Conservation (phyloP, 2,329 filamentous ascomycete species). For the Penicillium brevicompactum region DNA sequence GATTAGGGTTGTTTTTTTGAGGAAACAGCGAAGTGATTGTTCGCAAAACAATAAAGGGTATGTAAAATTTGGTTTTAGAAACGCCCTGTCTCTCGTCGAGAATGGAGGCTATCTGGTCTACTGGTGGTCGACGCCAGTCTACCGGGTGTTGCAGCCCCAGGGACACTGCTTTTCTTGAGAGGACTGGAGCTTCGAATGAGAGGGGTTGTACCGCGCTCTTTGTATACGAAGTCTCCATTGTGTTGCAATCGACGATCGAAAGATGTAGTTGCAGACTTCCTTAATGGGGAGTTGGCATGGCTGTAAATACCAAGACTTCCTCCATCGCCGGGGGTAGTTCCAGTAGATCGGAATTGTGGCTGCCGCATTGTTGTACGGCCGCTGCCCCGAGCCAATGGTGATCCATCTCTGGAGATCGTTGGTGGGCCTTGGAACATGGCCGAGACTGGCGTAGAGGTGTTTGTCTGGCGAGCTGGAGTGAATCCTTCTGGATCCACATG, state of each 20-base stretch:
- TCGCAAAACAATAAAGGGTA: not conserved
- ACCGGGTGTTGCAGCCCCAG: conserved; percentile 35
- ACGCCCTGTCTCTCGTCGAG: conserved; percentile 33
- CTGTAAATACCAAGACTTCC: conserved; percentile 79
- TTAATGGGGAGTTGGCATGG: conserved; percentile 79
- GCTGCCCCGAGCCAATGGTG: conserved; percentile 45
- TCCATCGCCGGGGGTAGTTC: conserved; percentile 58
- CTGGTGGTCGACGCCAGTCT: conserved; percentile 28
- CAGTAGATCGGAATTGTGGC: conserved; percentile 54
- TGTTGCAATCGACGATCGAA: conserved; percentile 44
- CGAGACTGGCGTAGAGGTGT: conserved; percentile 45
- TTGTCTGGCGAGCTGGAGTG: conserved; percentile 42
- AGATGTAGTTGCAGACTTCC: conserved; percentile 71
- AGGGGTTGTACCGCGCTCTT: conserved; percentile 39
- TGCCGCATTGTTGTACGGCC: conserved; percentile 52
- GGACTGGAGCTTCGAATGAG: conserved; percentile 44
- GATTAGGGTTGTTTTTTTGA: not conserved
- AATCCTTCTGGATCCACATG: conserved; percentile 69
- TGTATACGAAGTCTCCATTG: conserved; percentile 40
- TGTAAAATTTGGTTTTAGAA: conserved; percentile 25
- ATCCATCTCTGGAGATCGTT: conserved; percentile 49
- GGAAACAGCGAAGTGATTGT: conserved; percentile 1
- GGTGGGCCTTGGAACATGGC: conserved; percentile 32
- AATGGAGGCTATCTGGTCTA: conserved; percentile 34
- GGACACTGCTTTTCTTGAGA: conserved; percentile 46